Percentiles rank a stretch among this genome's conserved stretches.
Conservation (phyloP, 2,329 filamentous ascomycete genomes). For the Ophiognomonia clavigignenti-juglandacearum region DNA sequence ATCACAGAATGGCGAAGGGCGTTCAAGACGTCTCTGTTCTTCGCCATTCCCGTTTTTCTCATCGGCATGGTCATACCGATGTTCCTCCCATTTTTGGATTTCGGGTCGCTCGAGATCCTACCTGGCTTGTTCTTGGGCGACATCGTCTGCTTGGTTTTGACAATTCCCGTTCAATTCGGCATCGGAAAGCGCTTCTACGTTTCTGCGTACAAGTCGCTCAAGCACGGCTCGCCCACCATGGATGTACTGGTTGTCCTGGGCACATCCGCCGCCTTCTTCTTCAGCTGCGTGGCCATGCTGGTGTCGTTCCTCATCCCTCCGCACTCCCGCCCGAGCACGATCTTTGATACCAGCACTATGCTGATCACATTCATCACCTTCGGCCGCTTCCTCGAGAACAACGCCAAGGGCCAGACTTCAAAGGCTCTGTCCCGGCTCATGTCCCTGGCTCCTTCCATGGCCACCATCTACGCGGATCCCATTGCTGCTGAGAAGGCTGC, state of each 20-base stretch:
- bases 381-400: slow-evolving; percentile 87
- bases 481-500: slow-evolving; percentile 89
- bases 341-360: slow-evolving; percentile 98
- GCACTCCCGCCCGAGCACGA: slow-evolving; percentile 76
- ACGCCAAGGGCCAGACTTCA: slow-evolving; percentile 93
- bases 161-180: slow-evolving; percentile 92
- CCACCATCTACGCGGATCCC: slow-evolving; percentile 91
- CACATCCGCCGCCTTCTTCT: slow-evolving; percentile 94
- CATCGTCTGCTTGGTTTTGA: slow-evolving; percentile 74
- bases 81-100: slow-evolving; percentile 70
- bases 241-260: slow-evolving; percentile 92
- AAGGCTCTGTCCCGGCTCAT: slow-evolving; percentile 90
- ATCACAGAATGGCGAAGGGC: slow-evolving; percentile 88
- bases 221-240: slow-evolving; percentile 92
- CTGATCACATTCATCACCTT: slow-evolving; percentile 92
- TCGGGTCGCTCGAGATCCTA: slow-evolving; percentile 62
- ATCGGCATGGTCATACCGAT: slow-evolving; percentile 95
- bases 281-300: slow-evolving; percentile 82
- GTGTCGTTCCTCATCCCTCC: slow-evolving; percentile 72
- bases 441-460: slow-evolving; percentile 94
- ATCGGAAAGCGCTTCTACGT: slow-evolving; percentile 92
- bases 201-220: slow-evolving; percentile 88
- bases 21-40: slow-evolving; percentile 71
- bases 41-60: slow-evolving; percentile 85
- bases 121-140: slow-evolving; percentile 86